Evolutionary conservation across 2,329 filamentous ascomycete species (phyloP), one percentile per base, ranked within the genome.

Genomic region (Sclerotinia nivalis): DNA sequence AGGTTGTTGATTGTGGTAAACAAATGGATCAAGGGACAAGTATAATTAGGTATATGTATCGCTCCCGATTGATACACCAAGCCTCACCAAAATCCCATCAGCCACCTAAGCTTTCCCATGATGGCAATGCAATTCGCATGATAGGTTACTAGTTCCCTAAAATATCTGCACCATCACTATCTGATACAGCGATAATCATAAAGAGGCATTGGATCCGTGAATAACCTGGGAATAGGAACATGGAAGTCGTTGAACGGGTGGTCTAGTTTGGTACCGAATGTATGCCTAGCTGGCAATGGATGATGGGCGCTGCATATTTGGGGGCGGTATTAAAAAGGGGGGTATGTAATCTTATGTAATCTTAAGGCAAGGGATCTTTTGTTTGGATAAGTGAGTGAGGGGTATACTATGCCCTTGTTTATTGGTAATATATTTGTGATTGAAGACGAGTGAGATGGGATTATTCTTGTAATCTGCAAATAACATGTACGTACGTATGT

Each of bases 251-350:
- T 25, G 45, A 62, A 62, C 7, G 7, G 20, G 3, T 62, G 28
- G 28, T 37, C 20, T 20, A 62, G 60, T 50, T 50, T 62, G 60
- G 60, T 50, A 62, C 28, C 60, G 45, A 59, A 25, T 62, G 45
- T 37, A 62, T 62, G 60, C 22, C 28, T 45, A n/a, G 60, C 60
- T 62, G 45, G 60, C 28, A 50, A 37, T 49, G 31, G 45, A 50
- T 50, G 13, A 50, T 50, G 45, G 37, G 22, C 34, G 56, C 18
- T 59, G 56, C 34, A 59, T 59, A 40, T 25, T 25, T n/a, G 34
- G 56, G 56, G 34, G 56, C 43, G 15, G 28, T 10, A 34, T 43
- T 59, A 13, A 3, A 3, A 9, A 20, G 56, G 37, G 49, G 20
- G 49, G 40, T 47, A 20, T 47, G 45, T 47, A 47, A 47, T 45